These are phyloP conservation scores for Pythium monospermum DNA, from an alignment of 352 stramenopile species.

Conservation along the genomic window DNA sequence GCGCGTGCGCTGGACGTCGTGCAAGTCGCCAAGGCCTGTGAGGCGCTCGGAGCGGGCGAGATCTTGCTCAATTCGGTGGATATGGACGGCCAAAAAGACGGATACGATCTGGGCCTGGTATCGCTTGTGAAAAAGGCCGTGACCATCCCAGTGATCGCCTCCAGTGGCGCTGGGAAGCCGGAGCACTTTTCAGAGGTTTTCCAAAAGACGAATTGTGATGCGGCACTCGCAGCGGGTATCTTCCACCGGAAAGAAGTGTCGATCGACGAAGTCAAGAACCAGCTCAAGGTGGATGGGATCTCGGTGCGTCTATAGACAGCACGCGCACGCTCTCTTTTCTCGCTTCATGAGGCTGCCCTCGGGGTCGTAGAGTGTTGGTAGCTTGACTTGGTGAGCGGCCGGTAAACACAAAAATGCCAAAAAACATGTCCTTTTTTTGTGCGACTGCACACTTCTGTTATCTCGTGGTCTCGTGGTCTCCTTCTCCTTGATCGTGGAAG, in stretches of 20 bases:
- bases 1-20: conserved; percentile 85
- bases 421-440: too few species aligned
- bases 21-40: conserved; percentile 78
- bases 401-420: too few species aligned
- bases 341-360: too few species aligned
- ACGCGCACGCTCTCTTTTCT: conserved; percentile 7
- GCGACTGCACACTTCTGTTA: too few species aligned
- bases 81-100: conserved; percentile 96
- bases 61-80: conserved; percentile 99
- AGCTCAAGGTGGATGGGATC: conserved; percentile 74
- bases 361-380: too few species aligned
- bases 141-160: conserved; percentile 96
- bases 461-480: too few species aligned
- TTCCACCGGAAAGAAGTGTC: conserved; percentile 97
- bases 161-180: conserved; percentile 92
- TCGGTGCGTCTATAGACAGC: conserved; percentile 50
- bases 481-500: too few species aligned
- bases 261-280: conserved; percentile 93
- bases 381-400: too few species aligned
- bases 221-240: conserved; percentile 97
- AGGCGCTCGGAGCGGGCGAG: conserved; percentile 95
- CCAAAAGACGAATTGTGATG: conserved; percentile 86
- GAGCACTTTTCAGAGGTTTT: conserved; percentile 97
- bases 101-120: conserved; percentile 77
- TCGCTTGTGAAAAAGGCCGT: conserved; percentile 82